Percentiles rank a stretch among this genome's conserved stretches.
Evolutionary conservation across 2,329 filamentous ascomycete genomes (phyloP).

Genomic region (Aureobasidium uvarum): DNA sequence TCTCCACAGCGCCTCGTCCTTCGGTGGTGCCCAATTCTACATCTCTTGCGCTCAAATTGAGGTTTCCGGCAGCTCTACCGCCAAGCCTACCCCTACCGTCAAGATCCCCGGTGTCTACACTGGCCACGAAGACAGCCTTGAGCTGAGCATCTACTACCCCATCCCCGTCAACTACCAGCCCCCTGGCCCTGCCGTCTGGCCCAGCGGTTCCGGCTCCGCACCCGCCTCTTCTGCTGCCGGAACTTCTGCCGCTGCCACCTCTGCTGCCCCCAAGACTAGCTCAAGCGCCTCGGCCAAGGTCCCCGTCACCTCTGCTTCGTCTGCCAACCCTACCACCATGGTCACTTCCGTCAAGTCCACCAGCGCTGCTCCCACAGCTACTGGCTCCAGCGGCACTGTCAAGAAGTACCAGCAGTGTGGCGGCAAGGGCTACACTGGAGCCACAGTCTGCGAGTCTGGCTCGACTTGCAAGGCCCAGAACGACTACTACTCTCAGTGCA

Average conservation of each 20-base stretch:
- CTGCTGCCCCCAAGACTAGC: conserved; percentile 17
- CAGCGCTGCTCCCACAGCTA: not conserved
- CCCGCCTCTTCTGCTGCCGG: conserved; percentile 28
- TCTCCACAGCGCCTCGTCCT: conserved; percentile 52
- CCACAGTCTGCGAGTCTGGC: conserved; percentile 38
- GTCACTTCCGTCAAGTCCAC: not conserved
- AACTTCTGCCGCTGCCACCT: conserved; percentile 28
- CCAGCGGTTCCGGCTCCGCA: conserved; percentile 15
- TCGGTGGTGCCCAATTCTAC: conserved; percentile 46
- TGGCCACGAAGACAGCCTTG: conserved; percentile 29
- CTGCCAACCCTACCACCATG: not conserved
- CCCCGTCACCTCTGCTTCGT: not conserved
- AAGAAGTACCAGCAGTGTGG: conserved; percentile 38
- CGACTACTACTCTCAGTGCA: conserved; percentile 43
- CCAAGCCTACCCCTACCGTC: conserved; percentile 18
- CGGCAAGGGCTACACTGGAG: conserved; percentile 39
- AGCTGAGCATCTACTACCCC: conserved; percentile 31
- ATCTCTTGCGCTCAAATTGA: conserved; percentile 38
- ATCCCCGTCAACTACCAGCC: conserved; percentile 42
- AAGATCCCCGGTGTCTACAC: conserved; percentile 30
- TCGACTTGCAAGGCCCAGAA: conserved; percentile 39
- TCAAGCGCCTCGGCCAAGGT: not conserved
- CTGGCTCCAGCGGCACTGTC: conserved; percentile 26
- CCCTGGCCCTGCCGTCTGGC: conserved; percentile 46
- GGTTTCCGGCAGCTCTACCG: conserved; percentile 28